These are phyloP conservation scores for Salix purpurea DNA, from an alignment of 345 rosid species.

Conservation along the genomic window DNA sequence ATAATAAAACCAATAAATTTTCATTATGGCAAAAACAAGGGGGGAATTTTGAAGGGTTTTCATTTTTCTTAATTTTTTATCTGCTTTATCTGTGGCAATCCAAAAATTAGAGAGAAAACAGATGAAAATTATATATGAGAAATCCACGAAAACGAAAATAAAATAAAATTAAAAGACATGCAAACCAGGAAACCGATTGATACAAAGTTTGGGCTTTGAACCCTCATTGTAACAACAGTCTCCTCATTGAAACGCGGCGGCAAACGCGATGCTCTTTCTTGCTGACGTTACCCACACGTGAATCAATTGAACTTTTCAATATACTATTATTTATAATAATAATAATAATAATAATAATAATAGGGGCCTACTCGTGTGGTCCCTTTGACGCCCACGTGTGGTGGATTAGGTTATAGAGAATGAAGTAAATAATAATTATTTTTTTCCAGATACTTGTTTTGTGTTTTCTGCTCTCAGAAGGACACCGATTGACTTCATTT, in stretches of 20 bases:
- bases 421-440: not conserved
- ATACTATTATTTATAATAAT: not conserved
- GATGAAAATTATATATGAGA: not conserved
- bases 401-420: slow-evolving; percentile 9
- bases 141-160: not conserved
- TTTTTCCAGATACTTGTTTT: not conserved
- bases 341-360: not conserved
- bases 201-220: too few species aligned
- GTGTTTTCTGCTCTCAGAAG: not conserved
- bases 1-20: too few species aligned
- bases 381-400: slow-evolving; percentile 32
- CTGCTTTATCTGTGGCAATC: too few species aligned
- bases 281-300: slow-evolving; percentile 50
- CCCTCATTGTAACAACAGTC: slow-evolving; percentile 7
- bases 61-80: too few species aligned
- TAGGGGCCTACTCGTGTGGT: not conserved
- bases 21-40: too few species aligned
- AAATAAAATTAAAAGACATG: not conserved
- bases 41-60: too few species aligned
- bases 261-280: slow-evolving; percentile 21
- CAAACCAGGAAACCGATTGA: too few species aligned
- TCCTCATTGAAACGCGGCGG: slow-evolving; percentile 48
- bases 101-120: too few species aligned
- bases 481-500: slow-evolving; percentile 8
- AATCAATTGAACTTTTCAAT: not conserved